Conservation (phyloP, 1,284 basidiomycete genomes). For the Ganoderma sp. region DNA sequence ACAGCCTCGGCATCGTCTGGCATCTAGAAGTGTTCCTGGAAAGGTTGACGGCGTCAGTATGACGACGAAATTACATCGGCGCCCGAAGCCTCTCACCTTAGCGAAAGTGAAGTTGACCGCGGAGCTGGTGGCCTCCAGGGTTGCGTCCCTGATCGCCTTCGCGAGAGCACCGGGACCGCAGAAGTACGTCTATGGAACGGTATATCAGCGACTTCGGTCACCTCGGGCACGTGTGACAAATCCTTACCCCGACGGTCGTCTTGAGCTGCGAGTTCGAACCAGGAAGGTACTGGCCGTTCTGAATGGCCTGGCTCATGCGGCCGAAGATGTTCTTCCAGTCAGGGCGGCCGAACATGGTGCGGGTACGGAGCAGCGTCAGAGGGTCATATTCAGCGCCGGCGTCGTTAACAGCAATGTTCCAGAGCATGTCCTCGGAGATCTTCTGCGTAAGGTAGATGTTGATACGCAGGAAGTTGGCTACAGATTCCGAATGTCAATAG, state of each 20-base stretch:
- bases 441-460: conserved; percentile 90
- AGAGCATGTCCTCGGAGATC: conserved; percentile 83
- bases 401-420: conserved; percentile 89
- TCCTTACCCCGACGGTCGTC: conserved; percentile 79
- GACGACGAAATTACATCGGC: background rate
- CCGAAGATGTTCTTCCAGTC: conserved; percentile 83
- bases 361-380: conserved; percentile 81
- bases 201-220: conserved; percentile 22
- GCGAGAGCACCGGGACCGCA: conserved; percentile 80
- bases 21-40: conserved; percentile 67
- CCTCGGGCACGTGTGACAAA: conserved; percentile 13
- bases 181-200: conserved; percentile 73
- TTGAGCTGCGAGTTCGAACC: conserved; percentile 78
- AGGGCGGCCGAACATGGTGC: conserved; percentile 88
- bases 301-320: conserved; percentile 74
- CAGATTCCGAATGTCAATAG: conserved; percentile 18
- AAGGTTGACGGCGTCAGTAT: conserved; percentile 14
- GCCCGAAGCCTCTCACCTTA: conserved; percentile 54
- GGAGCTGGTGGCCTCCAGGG: conserved; percentile 57
- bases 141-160: conserved; percentile 75
- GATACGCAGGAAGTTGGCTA: conserved; percentile 88
- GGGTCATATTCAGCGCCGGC: conserved; percentile 84
- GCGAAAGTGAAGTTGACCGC: conserved; percentile 78
- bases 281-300: conserved; percentile 78
- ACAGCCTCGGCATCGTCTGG: conserved; percentile 19